Base-by-base conservation (phyloP, 2,329 filamentous ascomycete genomes). In the Aspergillus sp. region DNA sequence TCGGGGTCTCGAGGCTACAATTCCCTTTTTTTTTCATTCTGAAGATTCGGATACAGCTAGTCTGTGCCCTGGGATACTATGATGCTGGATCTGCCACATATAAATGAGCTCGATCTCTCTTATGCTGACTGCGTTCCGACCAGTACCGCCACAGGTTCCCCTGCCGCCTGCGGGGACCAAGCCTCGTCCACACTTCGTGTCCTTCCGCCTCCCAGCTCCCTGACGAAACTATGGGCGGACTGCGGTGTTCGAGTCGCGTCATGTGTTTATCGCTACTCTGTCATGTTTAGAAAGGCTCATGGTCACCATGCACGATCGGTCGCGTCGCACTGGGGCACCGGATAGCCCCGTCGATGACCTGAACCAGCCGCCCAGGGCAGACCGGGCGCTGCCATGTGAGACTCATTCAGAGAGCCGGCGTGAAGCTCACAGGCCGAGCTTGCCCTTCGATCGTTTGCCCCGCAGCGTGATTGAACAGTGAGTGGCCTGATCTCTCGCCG, bases 391-490 rank as follows among this genome's bases (percentile, higher is more conserved):
- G 17, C 38, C 45, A 26, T 30, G 16, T 27, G 32, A 28, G 30
- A 19, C n/a, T 20, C 26, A 25, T 26, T 27, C n/a, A 13, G 28
- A 35, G 27, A 32, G 26, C 24, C 33, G 28, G 25, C 15, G 15
- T 13, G 35, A 28, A 12, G 17, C 34, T 33, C 30, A 10, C 28
- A 26, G 38, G 32, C 36, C 35, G 35, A 29, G 26, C 26, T 26
- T 24, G 16, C 32, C 38, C 7, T 54, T 55, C 36, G 32, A 32
- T 33, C 46, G 45, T 34, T 38, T 55, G 35, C 49, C 52, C 32
- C 35, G 40, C 32, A 43, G 45, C 16, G 44, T 55, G 14, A 53
- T 55, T 34, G 45, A 52, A 36, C 44, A 43, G 52, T 55, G 44
- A 44, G 52, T 52, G 24, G 26, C 26, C 25, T 25, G 27, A 15